A percentile compares a stretch with the other conserved stretches of the same genome.
Evolutionary conservation across 2,329 filamentous ascomycete species (phyloP).

Genomic region (Paracorniculantispora psalliotae): DNA sequence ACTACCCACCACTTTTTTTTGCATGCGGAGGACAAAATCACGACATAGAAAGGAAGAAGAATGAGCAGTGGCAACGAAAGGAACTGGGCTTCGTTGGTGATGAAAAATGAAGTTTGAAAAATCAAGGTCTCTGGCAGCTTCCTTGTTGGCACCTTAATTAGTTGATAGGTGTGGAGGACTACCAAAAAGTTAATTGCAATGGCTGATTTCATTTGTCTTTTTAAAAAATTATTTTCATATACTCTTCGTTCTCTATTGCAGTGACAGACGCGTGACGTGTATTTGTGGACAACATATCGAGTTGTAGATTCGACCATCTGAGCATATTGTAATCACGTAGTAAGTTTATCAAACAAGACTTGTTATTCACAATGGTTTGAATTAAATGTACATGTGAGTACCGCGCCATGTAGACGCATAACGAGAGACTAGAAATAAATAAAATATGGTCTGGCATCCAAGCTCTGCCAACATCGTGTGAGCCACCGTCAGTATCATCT

Average conservation of each 20-base stretch:
- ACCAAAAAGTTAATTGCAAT: constrained; percentile 40
- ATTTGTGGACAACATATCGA: too few relatives aligned
- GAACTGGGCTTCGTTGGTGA: constrained; percentile 27
- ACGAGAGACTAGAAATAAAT: constrained; percentile 9
- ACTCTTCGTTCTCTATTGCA: too few relatives aligned
- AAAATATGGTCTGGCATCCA: constrained; percentile 1
- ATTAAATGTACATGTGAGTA: constrained; percentile 13
- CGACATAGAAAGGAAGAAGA: constrained; percentile 3
- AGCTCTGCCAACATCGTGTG: background rate
- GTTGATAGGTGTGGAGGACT: constrained; percentile 32
- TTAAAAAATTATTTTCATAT: constrained; percentile 3
- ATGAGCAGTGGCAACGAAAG: constrained; percentile 9
- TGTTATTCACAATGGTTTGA: background rate
- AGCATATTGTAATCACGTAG: background rate
- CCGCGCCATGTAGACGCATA: constrained; percentile 4
- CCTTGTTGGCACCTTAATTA: constrained; percentile 29
- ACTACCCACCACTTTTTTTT: constrained; percentile 5
- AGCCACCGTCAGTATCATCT: background rate
- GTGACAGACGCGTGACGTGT: too few relatives aligned
- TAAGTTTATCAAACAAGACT: too few relatives aligned
- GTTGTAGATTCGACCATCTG: too few relatives aligned
- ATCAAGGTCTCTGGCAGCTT: constrained; percentile 34
- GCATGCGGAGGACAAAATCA: constrained; percentile 7
- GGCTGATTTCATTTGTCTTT: constrained; percentile 22
- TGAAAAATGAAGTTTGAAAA: constrained; percentile 19